Conservation (phyloP, 2,329 filamentous ascomycete genomes). For the Hypoxylon sp. region DNA sequence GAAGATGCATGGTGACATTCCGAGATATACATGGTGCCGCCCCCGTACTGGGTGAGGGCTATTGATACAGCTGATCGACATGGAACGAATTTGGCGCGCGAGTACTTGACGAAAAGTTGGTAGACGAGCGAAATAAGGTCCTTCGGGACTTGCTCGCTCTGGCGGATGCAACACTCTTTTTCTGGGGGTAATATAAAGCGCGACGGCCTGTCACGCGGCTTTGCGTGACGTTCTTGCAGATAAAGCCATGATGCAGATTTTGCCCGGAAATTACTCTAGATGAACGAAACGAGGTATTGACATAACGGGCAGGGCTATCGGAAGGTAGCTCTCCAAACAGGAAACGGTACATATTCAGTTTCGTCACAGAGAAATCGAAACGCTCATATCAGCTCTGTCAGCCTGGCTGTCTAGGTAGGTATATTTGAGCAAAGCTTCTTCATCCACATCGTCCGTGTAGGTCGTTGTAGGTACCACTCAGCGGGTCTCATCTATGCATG, state of each 20-base stretch:
- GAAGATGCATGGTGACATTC: conserved; percentile 44
- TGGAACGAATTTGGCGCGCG: conserved; percentile 35
- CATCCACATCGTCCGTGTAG: conserved; percentile 4
- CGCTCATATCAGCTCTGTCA: conserved; percentile 29
- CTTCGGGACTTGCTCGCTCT: conserved; percentile 42
- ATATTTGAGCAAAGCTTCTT: conserved; percentile 12
- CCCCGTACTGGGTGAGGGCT: conserved; percentile 27
- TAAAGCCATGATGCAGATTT: conserved; percentile 40
- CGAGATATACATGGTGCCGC: conserved; percentile 40
- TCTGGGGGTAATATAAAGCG: conserved; percentile 41
- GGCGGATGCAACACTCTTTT: conserved; percentile 45
- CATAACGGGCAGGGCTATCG: conserved; percentile 35
- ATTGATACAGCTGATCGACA: conserved; percentile 40
- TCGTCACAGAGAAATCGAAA: conserved; percentile 20
- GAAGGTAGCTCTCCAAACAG: conserved; percentile 46
- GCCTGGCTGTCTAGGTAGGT: conserved; percentile 8
- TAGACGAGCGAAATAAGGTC: conserved; percentile 31
- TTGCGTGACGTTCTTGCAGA: conserved; percentile 42
- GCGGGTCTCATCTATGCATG: conserved; percentile 28
- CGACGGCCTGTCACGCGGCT: conserved; percentile 38
- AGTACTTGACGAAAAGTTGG: conserved; percentile 23
- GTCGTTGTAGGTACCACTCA: conserved; percentile 11
- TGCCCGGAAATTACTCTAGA: conserved; percentile 46
- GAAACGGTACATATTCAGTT: conserved; percentile 31
- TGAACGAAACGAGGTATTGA: conserved; percentile 37